Conservation (phyloP, 2,329 filamentous ascomycete species). For the Cercospora citrullina region DNA sequence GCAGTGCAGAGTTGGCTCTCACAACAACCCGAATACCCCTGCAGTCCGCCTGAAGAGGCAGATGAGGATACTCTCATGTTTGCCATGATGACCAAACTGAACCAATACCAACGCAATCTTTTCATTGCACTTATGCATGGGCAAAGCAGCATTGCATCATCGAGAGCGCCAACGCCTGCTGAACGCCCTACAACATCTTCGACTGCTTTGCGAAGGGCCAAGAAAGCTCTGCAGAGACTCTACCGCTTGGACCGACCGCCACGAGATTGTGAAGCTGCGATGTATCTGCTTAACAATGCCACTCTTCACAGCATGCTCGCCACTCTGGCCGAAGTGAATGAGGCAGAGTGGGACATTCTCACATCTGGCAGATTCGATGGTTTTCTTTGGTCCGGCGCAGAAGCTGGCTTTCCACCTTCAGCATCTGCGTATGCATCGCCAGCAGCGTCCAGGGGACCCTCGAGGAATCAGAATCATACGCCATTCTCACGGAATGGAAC, state of each 20-base stretch:
- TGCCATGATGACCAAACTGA: constrained; percentile 86
- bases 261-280: constrained; percentile 80
- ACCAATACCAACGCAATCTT: constrained; percentile 70
- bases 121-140: constrained; percentile 78
- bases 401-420: constrained; percentile 51
- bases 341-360: constrained; percentile 94
- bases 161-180: constrained; percentile 67
- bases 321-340: constrained; percentile 82
- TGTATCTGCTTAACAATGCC: constrained; percentile 82
- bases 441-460: constrained; percentile 35
- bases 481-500: constrained; percentile 50
- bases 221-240: constrained; percentile 76
- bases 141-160: constrained; percentile 51
- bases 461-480: constrained; percentile 47
- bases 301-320: constrained; percentile 81
- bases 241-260: constrained; percentile 74
- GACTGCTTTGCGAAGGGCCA: constrained; percentile 72
- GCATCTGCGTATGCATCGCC: constrained; percentile 34
- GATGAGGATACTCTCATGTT: constrained; percentile 94
- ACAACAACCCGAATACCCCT: constrained; percentile 71
- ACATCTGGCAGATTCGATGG: constrained; percentile 93
- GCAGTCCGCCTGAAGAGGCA: constrained; percentile 79
- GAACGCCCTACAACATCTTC: constrained; percentile 45
- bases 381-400: constrained; percentile 90
- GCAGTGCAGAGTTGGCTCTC: constrained; percentile 89